Percentiles rank a stretch among this genome's conserved stretches.
phyloP scores from a whole-genome alignment of 2,329 filamentous ascomycete genomes.

The Rhinocladiella mackenziei region DNA sequence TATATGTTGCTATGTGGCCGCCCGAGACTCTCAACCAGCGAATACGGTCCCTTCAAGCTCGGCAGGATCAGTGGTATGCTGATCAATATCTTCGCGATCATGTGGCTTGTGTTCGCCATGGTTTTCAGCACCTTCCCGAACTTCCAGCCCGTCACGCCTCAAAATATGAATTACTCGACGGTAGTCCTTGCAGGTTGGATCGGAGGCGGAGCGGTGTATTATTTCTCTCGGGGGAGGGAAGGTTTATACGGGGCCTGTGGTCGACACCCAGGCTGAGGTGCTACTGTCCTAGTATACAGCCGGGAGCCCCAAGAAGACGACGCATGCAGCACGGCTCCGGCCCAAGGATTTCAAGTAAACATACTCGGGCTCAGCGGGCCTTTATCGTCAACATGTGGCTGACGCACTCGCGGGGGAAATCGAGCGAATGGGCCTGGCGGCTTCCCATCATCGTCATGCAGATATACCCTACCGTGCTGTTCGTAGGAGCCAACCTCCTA shows the following conservation, averaged over 20 bases:
- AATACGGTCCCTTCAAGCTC: conserved; percentile 29
- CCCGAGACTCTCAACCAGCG: conserved; percentile 15
- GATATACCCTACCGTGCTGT: too few relatives aligned
- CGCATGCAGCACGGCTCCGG: too few relatives aligned
- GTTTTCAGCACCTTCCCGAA: conserved; percentile 35
- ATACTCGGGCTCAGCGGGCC: too few relatives aligned
- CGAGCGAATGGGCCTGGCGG: too few relatives aligned
- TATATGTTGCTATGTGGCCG: conserved; percentile 42
- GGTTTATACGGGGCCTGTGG: conserved; percentile 48
- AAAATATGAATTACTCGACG: conserved; percentile 37
- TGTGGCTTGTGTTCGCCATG: conserved; percentile 32
- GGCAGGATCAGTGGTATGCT: conserved; percentile 28
- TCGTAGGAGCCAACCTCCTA: too few relatives aligned
- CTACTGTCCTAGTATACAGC: too few relatives aligned
- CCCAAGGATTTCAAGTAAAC: too few relatives aligned
- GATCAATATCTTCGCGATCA: conserved; percentile 32
- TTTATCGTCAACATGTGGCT: too few relatives aligned
- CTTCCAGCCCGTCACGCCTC: conserved; percentile 32
- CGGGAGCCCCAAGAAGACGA: too few relatives aligned
- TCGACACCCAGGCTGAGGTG: too few relatives aligned
- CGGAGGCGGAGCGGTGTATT: conserved; percentile 43
- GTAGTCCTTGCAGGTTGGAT: conserved; percentile 31
- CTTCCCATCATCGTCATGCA: too few relatives aligned
- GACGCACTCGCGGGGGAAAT: too few relatives aligned
- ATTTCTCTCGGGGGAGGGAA: conserved; percentile 44